phyloP scores from a whole-genome alignment of 331 rosid species.

The Quercus tomentella region DNA sequence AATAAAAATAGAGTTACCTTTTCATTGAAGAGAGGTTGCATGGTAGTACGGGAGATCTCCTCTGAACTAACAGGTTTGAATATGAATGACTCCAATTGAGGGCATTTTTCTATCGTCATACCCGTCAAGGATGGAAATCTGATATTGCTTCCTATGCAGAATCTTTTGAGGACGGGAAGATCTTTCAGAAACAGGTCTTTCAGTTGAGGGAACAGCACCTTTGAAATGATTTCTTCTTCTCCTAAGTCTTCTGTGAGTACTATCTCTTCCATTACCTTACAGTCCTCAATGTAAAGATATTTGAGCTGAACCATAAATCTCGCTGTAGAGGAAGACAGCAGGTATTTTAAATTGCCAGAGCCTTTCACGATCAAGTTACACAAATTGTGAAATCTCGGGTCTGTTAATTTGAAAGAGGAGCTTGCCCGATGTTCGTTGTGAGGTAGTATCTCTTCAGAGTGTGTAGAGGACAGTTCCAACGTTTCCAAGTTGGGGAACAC shows the following conservation, averaged over 20 bases:
- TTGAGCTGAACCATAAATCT: too few relatives aligned
- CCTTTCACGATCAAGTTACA: background rate
- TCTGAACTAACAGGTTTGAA: background rate
- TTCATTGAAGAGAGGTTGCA: too few relatives aligned
- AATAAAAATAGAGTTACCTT: too few relatives aligned
- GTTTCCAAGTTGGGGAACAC: constrained; percentile 16
- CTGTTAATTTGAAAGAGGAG: background rate
- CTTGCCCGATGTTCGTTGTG: background rate
- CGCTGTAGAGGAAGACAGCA: too few relatives aligned
- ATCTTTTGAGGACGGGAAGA: too few relatives aligned
- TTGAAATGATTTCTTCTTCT: background rate
- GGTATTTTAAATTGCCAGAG: background rate
- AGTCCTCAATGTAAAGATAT: too few relatives aligned
- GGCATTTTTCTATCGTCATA: accelerated
- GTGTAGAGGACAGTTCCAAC: constrained; percentile 2
- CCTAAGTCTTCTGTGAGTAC: background rate
- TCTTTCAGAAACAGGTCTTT: accelerated
- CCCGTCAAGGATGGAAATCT: background rate
- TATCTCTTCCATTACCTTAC: too few relatives aligned
- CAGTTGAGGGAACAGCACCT: background rate
- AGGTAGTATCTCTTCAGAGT: background rate
- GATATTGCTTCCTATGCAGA: background rate
- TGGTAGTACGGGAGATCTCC: accelerated
- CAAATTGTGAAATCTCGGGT: constrained; percentile 8
- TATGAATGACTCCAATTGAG: background rate